Percentiles rank a stretch among this genome's conserved stretches.
phyloP scores from a whole-genome alignment of 2,329 filamentous ascomycete genomes.

The Fusarium decemcellulare region DNA sequence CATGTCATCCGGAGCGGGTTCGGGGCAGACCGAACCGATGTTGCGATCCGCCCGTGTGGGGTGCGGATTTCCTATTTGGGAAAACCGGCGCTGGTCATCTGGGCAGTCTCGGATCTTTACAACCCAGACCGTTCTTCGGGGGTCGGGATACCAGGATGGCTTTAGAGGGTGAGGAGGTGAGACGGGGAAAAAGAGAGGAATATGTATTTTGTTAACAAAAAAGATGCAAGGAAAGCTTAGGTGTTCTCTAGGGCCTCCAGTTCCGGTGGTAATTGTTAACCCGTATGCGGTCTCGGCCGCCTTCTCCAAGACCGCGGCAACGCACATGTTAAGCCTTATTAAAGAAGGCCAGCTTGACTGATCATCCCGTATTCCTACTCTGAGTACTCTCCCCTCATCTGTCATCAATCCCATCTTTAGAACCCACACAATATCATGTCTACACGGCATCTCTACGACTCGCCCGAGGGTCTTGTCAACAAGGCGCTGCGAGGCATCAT shows the following conservation, averaged over 20 bases:
- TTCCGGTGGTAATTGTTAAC: conserved; percentile 18
- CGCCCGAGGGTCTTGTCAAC: conserved; percentile 66
- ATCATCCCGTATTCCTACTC: background rate
- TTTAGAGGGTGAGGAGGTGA: background rate
- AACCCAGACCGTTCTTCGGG: background rate
- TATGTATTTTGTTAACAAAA: conserved; percentile 4
- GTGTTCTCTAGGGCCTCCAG: background rate
- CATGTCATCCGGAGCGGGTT: conserved; percentile 8
- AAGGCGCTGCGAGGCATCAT: conserved; percentile 66
- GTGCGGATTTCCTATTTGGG: conserved; percentile 39
- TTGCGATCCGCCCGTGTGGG: background rate
- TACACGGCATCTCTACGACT: conserved; percentile 66
- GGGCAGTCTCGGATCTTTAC: background rate
- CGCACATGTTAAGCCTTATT: background rate
- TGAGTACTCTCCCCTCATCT: background rate
- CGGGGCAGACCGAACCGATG: conserved; percentile 2
- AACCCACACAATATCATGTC: conserved; percentile 58
- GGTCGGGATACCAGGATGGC: conserved; percentile 16
- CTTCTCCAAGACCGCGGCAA: background rate
- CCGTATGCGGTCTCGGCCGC: background rate
- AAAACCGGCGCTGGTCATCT: conserved; percentile 32
- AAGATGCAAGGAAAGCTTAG: background rate
- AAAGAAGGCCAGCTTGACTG: background rate
- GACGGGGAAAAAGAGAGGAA: background rate
- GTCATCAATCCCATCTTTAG: background rate